Evolutionary conservation across 139 green algal genomes (phyloP).

Genomic region (Chlamydomonas schloesseri): DNA sequence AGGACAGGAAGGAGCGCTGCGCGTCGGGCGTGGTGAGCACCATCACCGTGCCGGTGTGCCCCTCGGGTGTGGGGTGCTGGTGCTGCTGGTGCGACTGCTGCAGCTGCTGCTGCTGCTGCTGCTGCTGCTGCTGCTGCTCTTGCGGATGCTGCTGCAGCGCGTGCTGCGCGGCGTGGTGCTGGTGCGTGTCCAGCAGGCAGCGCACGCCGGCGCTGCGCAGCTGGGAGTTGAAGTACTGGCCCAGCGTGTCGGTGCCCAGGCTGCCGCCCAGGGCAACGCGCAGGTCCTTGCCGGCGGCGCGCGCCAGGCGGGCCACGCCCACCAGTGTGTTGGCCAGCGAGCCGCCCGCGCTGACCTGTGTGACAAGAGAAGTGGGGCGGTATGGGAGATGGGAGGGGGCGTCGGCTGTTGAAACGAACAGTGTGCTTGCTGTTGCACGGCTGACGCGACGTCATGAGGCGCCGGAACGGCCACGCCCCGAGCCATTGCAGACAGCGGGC

Average conservation of each 20-base stretch:
- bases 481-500: too few relatives aligned
- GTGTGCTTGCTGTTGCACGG: too few relatives aligned
- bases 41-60: constrained; percentile 84
- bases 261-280: constrained; percentile 80
- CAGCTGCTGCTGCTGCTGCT: neutral
- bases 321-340: constrained; percentile 94
- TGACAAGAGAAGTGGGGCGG: too few relatives aligned
- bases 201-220: constrained; percentile 78
- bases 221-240: constrained; percentile 81
- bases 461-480: too few relatives aligned
- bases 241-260: constrained; percentile 77
- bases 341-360: constrained; percentile 83
- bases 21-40: constrained; percentile 94
- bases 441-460: too few relatives aligned
- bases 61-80: constrained; percentile 51
- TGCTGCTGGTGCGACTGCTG: neutral
- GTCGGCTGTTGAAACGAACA: too few relatives aligned
- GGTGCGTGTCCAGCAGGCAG: constrained; percentile 59
- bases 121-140: neutral
- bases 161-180: neutral
- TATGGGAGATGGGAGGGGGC: too few relatives aligned
- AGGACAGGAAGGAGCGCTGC: constrained; percentile 92
- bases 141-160: neutral
- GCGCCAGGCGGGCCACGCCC: constrained; percentile 77
- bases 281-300: constrained; percentile 58